phyloP scores from a whole-genome alignment of 345 rosid species.

The Linum lewisii region DNA sequence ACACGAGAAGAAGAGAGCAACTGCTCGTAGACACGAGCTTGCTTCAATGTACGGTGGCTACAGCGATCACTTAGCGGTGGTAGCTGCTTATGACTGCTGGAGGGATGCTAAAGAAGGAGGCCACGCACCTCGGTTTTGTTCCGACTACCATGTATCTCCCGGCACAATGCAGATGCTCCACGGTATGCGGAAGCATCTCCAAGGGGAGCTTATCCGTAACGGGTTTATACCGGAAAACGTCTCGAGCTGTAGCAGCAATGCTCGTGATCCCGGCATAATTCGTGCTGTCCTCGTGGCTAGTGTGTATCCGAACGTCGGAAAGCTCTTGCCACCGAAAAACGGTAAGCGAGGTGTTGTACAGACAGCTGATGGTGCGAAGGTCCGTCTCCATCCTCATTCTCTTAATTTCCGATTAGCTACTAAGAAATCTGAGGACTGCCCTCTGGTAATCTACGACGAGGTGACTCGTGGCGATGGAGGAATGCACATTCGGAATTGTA shows the following conservation, averaged over 20 bases:
- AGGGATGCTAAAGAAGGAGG: conserved; percentile 62
- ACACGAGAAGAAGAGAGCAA: conserved; percentile 61
- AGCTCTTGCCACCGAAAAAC: conserved; percentile 40
- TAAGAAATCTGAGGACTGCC: conserved; percentile 28
- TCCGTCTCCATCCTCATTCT: conserved; percentile 59
- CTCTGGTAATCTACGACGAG: conserved; percentile 73
- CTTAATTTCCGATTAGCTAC: conserved; percentile 40
- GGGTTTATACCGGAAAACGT: conserved; percentile 55
- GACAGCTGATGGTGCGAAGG: conserved; percentile 65
- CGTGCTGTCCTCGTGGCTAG: conserved; percentile 81
- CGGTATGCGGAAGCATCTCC: conserved; percentile 82
- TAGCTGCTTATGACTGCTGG: conserved; percentile 94
- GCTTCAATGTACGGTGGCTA: conserved; percentile 74
- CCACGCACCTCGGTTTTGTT: conserved; percentile 50
- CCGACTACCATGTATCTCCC: conserved; percentile 63
- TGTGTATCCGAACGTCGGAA: conserved; percentile 80
- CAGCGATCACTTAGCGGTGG: conserved; percentile 86
- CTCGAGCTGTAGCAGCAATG: conserved; percentile 53
- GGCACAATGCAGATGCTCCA: conserved; percentile 65
- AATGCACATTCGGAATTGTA: conserved; percentile 62
- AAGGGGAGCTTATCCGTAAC: conserved; percentile 48
- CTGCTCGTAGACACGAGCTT: conserved; percentile 63
- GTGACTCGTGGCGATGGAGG: conserved; percentile 80
- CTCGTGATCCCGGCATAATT: conserved; percentile 63
- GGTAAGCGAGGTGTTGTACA: conserved; percentile 45